These are phyloP conservation scores for Melaleuca alternifolia DNA, from an alignment of 345 rosid species.

Conservation along the genomic window DNA sequence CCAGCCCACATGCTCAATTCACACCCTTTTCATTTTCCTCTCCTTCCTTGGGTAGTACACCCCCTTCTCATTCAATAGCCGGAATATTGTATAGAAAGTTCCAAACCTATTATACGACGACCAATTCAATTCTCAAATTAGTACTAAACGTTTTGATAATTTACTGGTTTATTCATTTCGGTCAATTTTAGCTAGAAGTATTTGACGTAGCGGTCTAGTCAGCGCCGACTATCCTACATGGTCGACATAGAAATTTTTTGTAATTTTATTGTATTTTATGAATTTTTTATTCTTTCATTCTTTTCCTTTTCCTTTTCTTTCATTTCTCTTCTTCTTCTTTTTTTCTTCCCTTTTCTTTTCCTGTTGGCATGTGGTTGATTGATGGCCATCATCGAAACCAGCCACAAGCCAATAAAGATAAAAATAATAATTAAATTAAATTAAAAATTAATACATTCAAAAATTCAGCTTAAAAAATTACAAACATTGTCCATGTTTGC, in stretches of 20 bases:
- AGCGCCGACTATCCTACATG: fast-evolving
- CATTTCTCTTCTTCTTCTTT: no score
- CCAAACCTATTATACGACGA: fast-evolving
- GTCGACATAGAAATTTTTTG: fast-evolving
- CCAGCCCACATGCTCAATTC: background rate
- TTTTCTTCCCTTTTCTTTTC: no score
- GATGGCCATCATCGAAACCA: no score
- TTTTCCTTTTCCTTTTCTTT: no score
- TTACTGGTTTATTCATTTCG: background rate
- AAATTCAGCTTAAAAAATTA: no score
- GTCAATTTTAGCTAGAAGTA: background rate
- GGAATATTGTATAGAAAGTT: background rate
- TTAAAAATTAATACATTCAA: no score
- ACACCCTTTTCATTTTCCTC: background rate
- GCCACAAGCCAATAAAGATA: no score
- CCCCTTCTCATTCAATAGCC: fast-evolving
- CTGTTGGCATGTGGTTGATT: background rate
- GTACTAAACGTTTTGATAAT: background rate
- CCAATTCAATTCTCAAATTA: background rate
- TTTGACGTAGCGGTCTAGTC: fast-evolving
- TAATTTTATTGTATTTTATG: background rate
- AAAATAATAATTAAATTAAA: no score
- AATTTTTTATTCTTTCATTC: background rate
- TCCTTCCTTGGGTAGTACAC: no score
- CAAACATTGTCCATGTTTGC: no score